Evolutionary conservation across 202 grass and related monocot species (phyloP).

Genomic region (Panicum virgatum): DNA sequence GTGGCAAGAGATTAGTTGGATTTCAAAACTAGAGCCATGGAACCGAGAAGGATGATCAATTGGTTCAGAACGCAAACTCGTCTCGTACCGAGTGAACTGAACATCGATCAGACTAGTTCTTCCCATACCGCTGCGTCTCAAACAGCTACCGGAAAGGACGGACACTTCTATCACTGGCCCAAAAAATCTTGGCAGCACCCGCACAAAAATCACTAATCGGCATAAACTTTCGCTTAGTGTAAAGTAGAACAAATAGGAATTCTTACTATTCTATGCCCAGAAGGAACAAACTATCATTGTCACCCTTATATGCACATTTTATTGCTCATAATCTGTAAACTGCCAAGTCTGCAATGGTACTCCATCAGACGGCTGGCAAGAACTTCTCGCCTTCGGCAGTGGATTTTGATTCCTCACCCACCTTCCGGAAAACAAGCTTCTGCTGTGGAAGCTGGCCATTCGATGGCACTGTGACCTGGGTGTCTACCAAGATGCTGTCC

Average conservation of each 20-base stretch:
- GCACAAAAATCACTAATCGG: background rate
- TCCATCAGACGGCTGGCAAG: constrained; percentile 43
- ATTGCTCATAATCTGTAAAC: constrained; percentile 33
- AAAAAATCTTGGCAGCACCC: background rate
- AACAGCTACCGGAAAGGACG: too few relatives aligned
- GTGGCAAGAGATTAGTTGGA: too few relatives aligned
- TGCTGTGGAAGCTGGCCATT: constrained; percentile 88
- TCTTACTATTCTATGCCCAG: background rate
- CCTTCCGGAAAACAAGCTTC: constrained; percentile 73
- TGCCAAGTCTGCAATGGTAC: background rate
- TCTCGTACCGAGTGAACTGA: too few relatives aligned
- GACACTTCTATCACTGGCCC: too few relatives aligned
- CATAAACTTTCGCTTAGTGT: background rate
- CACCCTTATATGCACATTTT: constrained; percentile 47
- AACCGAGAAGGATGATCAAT: too few relatives aligned
- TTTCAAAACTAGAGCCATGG: too few relatives aligned
- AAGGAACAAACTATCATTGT: background rate
- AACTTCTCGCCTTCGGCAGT: constrained; percentile 61
- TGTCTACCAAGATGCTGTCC: constrained; percentile 73
- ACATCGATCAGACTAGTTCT: too few relatives aligned
- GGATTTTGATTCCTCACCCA: constrained; percentile 3
- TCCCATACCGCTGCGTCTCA: too few relatives aligned
- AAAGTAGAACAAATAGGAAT: background rate
- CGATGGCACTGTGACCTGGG: constrained; percentile 62
- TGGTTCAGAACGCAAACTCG: too few relatives aligned